These are phyloP conservation scores for Aspergillus campestris DNA, from an alignment of 495 filamentous ascomycete species.

Conservation along the genomic window DNA sequence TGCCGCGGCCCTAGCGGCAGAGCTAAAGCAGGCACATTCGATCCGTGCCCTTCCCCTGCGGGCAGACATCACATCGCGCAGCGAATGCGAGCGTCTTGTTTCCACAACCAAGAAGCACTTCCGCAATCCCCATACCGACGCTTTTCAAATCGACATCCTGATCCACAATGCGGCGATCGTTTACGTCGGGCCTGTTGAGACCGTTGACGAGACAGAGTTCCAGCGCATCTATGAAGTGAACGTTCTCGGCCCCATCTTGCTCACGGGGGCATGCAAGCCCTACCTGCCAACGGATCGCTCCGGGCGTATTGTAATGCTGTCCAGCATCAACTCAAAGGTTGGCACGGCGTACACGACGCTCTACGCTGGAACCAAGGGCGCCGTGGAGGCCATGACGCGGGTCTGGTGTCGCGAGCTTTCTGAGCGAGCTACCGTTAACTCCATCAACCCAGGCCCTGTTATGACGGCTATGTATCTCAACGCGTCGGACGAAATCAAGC, in stretches of 20 bases:
- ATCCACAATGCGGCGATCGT: slow-evolving; percentile 67
- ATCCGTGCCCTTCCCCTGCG: no score
- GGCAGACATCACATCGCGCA: no score
- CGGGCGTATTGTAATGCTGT: slow-evolving; percentile 64
- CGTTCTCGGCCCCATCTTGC: slow-evolving; percentile 62
- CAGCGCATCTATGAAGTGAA: slow-evolving; percentile 61
- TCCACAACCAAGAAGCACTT: slow-evolving; percentile 29
- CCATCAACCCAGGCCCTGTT: slow-evolving; percentile 72
- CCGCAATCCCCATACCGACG: slow-evolving; percentile 20
- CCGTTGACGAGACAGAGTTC: slow-evolving; percentile 42
- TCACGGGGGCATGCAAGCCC: slow-evolving; percentile 53
- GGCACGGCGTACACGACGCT: slow-evolving; percentile 56
- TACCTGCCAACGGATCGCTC: slow-evolving; percentile 60
- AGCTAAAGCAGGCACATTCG: no score
- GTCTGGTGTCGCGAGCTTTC: slow-evolving; percentile 67
- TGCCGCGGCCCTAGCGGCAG: no score
- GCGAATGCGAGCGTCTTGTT: no score
- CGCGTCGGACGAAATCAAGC: slow-evolving; percentile 30
- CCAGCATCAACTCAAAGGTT: slow-evolving; percentile 49
- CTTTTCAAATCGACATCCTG: slow-evolving; percentile 64
- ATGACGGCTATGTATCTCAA: slow-evolving; percentile 53
- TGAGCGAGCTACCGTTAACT: slow-evolving; percentile 64
- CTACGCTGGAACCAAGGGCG: slow-evolving; percentile 72
- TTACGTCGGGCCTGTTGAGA: slow-evolving; percentile 32
- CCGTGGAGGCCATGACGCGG: slow-evolving; percentile 71